Conservation (phyloP, 345 rosid species). For the Iberis pinnata region DNA sequence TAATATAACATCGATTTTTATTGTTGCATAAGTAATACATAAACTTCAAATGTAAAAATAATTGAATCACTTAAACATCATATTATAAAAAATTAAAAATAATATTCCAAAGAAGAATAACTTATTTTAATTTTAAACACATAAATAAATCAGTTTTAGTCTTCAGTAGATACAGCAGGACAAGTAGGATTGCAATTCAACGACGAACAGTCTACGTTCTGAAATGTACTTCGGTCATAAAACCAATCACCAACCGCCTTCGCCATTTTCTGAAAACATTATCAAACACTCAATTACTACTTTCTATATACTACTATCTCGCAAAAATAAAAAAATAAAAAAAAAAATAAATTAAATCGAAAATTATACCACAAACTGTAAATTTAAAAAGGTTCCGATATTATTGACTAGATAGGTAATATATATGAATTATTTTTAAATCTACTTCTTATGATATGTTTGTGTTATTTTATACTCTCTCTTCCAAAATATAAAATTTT, state of each 20-base stretch:
- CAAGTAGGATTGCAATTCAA: conserved; percentile 90
- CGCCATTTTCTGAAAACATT: conserved; percentile 54
- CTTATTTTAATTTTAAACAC: not conserved
- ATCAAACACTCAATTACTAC: too few species aligned
- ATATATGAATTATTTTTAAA: too few species aligned
- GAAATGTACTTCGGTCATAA: conserved; percentile 42
- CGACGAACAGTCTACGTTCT: conserved; percentile 60
- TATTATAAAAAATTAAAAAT: conserved; percentile 4
- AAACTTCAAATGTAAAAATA: not conserved
- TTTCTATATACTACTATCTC: too few species aligned
- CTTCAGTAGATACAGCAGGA: conserved; percentile 36
- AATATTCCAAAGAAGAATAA: conserved; percentile 5
- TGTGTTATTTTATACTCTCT: not conserved
- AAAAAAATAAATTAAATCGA: too few species aligned
- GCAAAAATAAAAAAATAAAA: too few species aligned
- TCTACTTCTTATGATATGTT: not conserved
- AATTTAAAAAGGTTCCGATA: too few species aligned
- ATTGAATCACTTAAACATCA: not conserved
- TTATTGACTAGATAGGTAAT: too few species aligned
- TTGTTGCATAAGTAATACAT: too few species aligned
- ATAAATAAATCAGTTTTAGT: conserved; percentile 1
- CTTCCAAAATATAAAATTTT: too few species aligned
- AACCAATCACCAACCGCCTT: conserved; percentile 93
- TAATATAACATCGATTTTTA: too few species aligned
- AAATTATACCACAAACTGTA: too few species aligned